These are phyloP conservation scores for Pythium chondricola DNA, from an alignment of 352 stramenopile species.

Conservation along the genomic window DNA sequence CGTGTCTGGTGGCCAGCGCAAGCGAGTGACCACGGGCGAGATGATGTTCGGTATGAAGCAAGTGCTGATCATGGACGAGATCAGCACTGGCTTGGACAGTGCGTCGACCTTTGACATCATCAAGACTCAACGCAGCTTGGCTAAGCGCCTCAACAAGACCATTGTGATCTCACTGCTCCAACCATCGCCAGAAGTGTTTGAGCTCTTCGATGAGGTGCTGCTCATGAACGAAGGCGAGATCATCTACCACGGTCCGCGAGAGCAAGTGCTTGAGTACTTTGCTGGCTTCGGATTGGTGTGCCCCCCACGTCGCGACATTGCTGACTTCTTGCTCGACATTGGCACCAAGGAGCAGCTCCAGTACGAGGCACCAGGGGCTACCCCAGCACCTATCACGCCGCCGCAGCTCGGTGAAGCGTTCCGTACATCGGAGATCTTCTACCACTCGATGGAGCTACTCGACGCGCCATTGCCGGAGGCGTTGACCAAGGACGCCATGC, in stretches of 20 bases:
- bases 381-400: constrained; percentile 31
- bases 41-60: constrained; percentile 58
- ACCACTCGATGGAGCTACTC: constrained; percentile 54
- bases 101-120: constrained; percentile 88
- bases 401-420: constrained; percentile 39
- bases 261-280: constrained; percentile 32
- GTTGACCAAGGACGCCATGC: constrained; percentile 67
- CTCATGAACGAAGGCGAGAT: constrained; percentile 51
- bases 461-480: constrained; percentile 83
- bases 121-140: constrained; percentile 38
- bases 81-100: constrained; percentile 88
- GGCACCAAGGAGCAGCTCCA: constrained; percentile 31
- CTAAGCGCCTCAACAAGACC: constrained; percentile 35
- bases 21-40: constrained; percentile 43
- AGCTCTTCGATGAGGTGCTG: constrained; percentile 52
- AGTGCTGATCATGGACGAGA: constrained; percentile 79
- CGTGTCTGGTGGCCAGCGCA: constrained; percentile 43
- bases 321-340: constrained; percentile 49
- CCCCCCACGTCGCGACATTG: constrained; percentile 33
- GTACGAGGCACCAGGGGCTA: constrained; percentile 20
- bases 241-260: constrained; percentile 52
- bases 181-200: constrained; percentile 44
- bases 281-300: constrained; percentile 31
- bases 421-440: constrained; percentile 32
- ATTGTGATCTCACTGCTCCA: constrained; percentile 53